phyloP scores from a whole-genome alignment of 2,329 filamentous ascomycete genomes.

The Plectosphaerella plurivora region DNA sequence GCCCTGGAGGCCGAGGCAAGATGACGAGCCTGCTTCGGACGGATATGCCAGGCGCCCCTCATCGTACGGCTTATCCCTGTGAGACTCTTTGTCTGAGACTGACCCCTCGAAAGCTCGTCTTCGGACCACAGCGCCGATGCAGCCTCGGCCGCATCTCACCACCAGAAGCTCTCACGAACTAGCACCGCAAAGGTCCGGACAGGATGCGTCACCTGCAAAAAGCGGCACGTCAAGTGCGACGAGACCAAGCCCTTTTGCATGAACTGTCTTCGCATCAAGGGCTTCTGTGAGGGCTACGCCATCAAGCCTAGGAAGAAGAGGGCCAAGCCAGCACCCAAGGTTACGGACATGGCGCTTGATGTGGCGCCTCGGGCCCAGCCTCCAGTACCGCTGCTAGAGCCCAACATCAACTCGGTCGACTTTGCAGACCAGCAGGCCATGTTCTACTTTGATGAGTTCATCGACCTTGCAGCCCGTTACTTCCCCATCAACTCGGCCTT shows the following conservation, averaged over 20 bases:
- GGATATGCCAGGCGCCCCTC: too few species aligned
- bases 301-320: conserved; percentile 9
- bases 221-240: conserved; percentile 36
- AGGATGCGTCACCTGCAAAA: conserved; percentile 14
- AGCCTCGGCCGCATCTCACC: neutral
- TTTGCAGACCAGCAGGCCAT: conserved; percentile 8
- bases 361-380: neutral
- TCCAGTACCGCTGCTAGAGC: conserved; percentile 3
- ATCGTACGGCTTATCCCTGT: too few species aligned
- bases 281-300: conserved; percentile 11
- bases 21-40: neutral
- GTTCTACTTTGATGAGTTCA: conserved; percentile 13
- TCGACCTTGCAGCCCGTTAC: conserved; percentile 5
- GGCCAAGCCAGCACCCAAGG: neutral
- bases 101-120: neutral
- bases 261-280: conserved; percentile 24
- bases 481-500: neutral
- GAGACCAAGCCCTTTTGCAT: conserved; percentile 34
- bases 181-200: conserved; percentile 8
- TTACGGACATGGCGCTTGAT: neutral
- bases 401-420: conserved; percentile 9
- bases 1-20: neutral
- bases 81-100: neutral
- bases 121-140: neutral
- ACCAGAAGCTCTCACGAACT: conserved; percentile 7